Evolutionary conservation across 2,329 filamentous ascomycete genomes (phyloP).

Genomic region (Monilinia laxa): DNA sequence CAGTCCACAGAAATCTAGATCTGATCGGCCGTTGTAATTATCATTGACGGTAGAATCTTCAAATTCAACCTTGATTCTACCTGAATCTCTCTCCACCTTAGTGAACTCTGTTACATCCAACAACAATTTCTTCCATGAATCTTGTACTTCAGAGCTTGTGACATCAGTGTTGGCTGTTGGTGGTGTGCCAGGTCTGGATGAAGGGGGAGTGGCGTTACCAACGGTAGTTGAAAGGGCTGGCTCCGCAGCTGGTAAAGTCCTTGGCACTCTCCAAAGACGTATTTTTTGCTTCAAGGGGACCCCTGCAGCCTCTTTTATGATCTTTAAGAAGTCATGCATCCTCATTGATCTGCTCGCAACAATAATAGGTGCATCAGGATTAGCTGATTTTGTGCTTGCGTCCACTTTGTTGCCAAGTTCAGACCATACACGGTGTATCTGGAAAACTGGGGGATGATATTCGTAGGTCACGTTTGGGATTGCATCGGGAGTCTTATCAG

Average conservation of each 20-base stretch:
- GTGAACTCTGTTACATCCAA: constrained; percentile 58
- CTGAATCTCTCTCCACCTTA: constrained; percentile 59
- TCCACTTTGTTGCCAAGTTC: constrained; percentile 56
- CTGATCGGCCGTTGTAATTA: constrained; percentile 75
- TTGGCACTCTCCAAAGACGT: constrained; percentile 51
- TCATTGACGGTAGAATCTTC: constrained; percentile 70
- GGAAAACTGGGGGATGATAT: constrained; percentile 80
- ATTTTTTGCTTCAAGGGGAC: constrained; percentile 73
- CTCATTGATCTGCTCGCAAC: constrained; percentile 69
- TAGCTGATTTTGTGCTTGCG: constrained; percentile 60
- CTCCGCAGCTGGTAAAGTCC: constrained; percentile 34
- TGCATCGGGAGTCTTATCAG: constrained; percentile 47
- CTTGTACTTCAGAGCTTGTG: constrained; percentile 34
- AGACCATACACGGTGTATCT: constrained; percentile 74
- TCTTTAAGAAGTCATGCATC: constrained; percentile 73
- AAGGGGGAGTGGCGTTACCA: constrained; percentile 44
- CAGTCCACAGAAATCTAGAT: constrained; percentile 65
- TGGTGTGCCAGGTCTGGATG: constrained; percentile 38
- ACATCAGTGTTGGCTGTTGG: constrained; percentile 16
- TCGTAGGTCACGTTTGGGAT: constrained; percentile 74
- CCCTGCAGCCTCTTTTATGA: constrained; percentile 66
- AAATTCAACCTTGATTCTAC: constrained; percentile 47
- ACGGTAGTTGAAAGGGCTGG: constrained; percentile 42
- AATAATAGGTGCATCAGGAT: constrained; percentile 62
- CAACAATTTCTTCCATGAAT: constrained; percentile 47